Conservation (phyloP, 2,329 filamentous ascomycete genomes). For the Aspergillus sergii region DNA sequence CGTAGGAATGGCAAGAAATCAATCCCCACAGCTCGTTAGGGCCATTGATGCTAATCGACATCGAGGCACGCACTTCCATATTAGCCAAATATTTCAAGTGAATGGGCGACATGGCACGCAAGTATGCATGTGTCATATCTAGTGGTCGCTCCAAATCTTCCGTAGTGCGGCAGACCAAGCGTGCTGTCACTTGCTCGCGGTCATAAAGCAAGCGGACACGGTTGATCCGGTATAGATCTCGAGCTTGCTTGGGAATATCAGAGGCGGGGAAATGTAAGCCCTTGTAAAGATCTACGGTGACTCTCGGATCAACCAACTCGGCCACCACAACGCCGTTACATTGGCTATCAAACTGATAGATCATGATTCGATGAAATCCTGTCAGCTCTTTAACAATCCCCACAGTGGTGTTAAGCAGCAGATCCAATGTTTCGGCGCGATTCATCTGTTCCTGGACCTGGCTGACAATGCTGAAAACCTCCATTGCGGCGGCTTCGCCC, state of each 20-base stretch:
- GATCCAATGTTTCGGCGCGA: slow-evolving; percentile 66
- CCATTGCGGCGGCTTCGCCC: slow-evolving; percentile 84
- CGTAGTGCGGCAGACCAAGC: slow-evolving; percentile 76
- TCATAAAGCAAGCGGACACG: slow-evolving; percentile 88
- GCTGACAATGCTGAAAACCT: slow-evolving; percentile 89
- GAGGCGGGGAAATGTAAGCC: slow-evolving; percentile 86
- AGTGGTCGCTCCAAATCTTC: slow-evolving; percentile 68
- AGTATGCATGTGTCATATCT: slow-evolving; percentile 81
- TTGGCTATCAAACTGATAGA: slow-evolving; percentile 82
- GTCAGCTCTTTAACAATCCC: slow-evolving; percentile 88
- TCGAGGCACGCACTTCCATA: slow-evolving; percentile 90
- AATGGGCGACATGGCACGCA: slow-evolving; percentile 81
- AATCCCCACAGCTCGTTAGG: slow-evolving; percentile 86
- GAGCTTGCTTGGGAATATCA: slow-evolving; percentile 81
- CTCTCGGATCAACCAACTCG: slow-evolving; percentile 77
- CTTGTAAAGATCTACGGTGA: slow-evolving; percentile 82
- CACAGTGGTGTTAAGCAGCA: slow-evolving; percentile 77
- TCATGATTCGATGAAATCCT: slow-evolving; percentile 88
- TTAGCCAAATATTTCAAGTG: slow-evolving; percentile 85
- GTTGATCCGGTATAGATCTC: slow-evolving; percentile 88
- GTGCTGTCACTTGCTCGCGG: slow-evolving; percentile 74
- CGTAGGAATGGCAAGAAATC: slow-evolving; percentile 83
- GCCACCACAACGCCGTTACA: slow-evolving; percentile 89
- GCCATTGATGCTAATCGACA: slow-evolving; percentile 90
- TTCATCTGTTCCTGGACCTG: slow-evolving; percentile 83